A percentile compares a stretch with the other conserved stretches of the same genome.
Evolutionary conservation across 2,329 filamentous ascomycete genomes (phyloP).

Genomic region (Talaromyces amestolkiae): DNA sequence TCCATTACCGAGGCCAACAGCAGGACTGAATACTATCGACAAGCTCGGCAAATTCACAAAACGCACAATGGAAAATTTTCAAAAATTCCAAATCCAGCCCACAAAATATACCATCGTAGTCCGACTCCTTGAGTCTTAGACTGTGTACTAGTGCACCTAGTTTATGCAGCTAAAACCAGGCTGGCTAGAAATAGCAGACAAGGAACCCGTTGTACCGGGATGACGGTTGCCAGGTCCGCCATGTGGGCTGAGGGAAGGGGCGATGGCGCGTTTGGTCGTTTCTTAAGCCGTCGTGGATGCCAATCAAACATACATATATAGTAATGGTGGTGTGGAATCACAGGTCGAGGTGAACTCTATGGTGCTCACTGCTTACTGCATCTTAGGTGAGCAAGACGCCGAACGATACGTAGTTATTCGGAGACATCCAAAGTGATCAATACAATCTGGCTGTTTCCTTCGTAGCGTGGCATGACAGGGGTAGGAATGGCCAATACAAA

Average conservation of each 20-base stretch:
- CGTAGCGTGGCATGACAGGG: neutral
- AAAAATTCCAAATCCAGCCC: neutral
- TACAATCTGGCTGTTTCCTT: neutral
- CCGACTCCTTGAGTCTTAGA: neutral
- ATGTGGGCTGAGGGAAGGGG: conserved; percentile 26
- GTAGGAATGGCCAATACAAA: conserved; percentile 1
- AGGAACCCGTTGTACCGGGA: conserved; percentile 30
- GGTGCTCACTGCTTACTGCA: neutral
- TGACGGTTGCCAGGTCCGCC: conserved; percentile 29
- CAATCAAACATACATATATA: neutral
- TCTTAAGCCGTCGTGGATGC: neutral
- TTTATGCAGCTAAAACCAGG: conserved; percentile 14
- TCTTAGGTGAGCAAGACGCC: neutral
- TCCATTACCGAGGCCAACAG: neutral
- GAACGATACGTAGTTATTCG: neutral
- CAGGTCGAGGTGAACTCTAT: neutral
- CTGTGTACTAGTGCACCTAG: conserved; percentile 4
- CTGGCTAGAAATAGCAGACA: conserved; percentile 8
- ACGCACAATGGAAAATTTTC: neutral
- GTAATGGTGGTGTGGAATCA: neutral
- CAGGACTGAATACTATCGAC: neutral
- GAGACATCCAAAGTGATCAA: conserved; percentile 4
- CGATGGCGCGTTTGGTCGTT: conserved; percentile 17
- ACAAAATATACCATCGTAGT: neutral
- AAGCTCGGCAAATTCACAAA: conserved; percentile 10